Conservation (phyloP, 495 filamentous ascomycete species). For the Aspergillus cavernicola region DNA sequence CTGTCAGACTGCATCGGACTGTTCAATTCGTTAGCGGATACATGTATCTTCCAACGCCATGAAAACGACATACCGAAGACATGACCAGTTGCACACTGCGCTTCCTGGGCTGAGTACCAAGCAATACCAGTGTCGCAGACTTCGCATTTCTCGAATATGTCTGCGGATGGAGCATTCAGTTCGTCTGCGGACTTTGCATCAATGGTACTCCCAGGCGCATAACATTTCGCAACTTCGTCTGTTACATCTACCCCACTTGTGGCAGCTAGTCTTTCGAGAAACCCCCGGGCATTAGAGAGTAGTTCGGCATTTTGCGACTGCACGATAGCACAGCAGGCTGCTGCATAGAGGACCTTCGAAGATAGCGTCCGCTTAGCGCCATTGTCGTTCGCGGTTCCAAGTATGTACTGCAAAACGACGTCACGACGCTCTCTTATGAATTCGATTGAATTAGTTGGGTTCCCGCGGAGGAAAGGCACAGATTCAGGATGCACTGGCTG, state of each 20-base stretch:
- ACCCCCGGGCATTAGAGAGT: constrained; percentile 25
- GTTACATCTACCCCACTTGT: constrained; percentile 27
- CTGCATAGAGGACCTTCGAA: constrained; percentile 34
- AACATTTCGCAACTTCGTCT: constrained; percentile 34
- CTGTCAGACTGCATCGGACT: constrained; percentile 55
- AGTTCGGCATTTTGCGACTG: constrained; percentile 23
- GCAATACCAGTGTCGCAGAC: constrained; percentile 43
- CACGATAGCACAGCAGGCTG: constrained; percentile 38
- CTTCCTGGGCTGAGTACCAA: constrained; percentile 34
- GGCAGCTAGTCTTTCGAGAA: constrained; percentile 26
- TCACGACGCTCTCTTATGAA: constrained; percentile 22
- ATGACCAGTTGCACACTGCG: constrained; percentile 47
- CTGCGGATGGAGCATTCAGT: constrained; percentile 19
- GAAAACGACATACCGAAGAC: constrained; percentile 37
- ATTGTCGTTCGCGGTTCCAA: constrained; percentile 16
- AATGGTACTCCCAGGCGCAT: constrained; percentile 9
- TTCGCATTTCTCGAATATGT: constrained; percentile 43
- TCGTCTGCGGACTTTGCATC: constrained; percentile 24
- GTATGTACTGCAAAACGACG: constrained; percentile 27
- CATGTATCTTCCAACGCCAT: neutral
- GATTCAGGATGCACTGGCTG: constrained; percentile 1
- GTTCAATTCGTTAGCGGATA: neutral
- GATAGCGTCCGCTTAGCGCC: constrained; percentile 13
- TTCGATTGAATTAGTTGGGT: constrained; percentile 2
- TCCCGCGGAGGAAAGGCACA: constrained; percentile 12